Percentiles rank a stretch among this genome's conserved stretches.
Conservation (phyloP, 106 monocot genomes). For the Allium fistulosum region DNA sequence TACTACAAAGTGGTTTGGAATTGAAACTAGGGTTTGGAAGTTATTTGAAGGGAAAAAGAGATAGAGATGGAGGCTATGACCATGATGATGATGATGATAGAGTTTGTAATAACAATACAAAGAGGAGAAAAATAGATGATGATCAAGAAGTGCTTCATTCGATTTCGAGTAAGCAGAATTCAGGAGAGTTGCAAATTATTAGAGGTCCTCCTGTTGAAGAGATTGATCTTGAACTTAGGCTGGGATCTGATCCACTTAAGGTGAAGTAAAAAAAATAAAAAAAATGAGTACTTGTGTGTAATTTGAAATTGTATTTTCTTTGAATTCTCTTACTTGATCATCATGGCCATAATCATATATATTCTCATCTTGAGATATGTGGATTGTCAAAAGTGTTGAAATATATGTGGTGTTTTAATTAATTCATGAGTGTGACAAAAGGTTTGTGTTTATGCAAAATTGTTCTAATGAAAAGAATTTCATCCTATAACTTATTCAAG, state of each 20-base stretch:
- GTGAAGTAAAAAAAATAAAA: slow-evolving; percentile 18
- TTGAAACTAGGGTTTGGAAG: slow-evolving; percentile 25
- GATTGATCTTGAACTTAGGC: slow-evolving; percentile 58
- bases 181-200: slow-evolving; percentile 22
- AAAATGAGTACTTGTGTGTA: background rate
- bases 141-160: slow-evolving; percentile 1
- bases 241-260: slow-evolving; percentile 30
- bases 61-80: slow-evolving; percentile 6
- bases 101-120: background rate
- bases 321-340: background rate
- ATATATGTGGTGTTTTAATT: background rate
- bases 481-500: background rate
- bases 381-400: background rate
- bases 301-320: background rate
- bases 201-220: slow-evolving; percentile 31
- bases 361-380: slow-evolving; percentile 6
- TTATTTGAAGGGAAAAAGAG: slow-evolving; percentile 8
- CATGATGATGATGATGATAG: slow-evolving; percentile 15
- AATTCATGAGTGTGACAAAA: slow-evolving; percentile 6
- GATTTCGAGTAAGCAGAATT: background rate
- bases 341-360: background rate
- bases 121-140: slow-evolving; percentile 12
- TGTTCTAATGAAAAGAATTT: background rate
- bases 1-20: slow-evolving; percentile 1
- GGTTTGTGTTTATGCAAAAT: background rate